Evolutionary conservation across 441 rosid genomes (phyloP).

Genomic region (Brassica balearica): DNA sequence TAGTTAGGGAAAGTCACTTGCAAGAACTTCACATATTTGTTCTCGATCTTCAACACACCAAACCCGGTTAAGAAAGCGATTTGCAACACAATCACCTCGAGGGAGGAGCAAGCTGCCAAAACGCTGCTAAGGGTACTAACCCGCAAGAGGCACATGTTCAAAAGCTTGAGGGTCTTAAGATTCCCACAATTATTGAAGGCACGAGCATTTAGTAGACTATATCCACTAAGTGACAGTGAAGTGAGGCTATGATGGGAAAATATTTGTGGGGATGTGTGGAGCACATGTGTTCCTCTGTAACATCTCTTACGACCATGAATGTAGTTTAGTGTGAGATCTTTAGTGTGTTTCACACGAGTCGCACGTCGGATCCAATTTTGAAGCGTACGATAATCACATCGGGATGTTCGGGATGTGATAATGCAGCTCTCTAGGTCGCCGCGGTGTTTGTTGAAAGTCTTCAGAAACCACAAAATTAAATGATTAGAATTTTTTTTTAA

Average conservation of each 20-base stretch:
- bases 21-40: constrained; percentile 24
- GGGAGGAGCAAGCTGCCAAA: constrained; percentile 22
- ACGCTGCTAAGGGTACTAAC: background rate
- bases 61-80: background rate
- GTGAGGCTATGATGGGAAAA: constrained; percentile 20
- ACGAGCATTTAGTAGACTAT: background rate
- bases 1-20: background rate
- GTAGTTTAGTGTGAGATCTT: constrained; percentile 3
- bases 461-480: background rate
- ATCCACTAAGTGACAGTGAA: constrained; percentile 25
- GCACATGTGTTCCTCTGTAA: background rate
- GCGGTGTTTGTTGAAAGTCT: background rate
- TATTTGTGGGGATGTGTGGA: background rate
- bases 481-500: background rate
- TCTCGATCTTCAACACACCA: constrained; percentile 17
- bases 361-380: background rate
- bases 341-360: background rate
- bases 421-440: background rate
- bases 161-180: constrained; percentile 26
- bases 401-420: background rate
- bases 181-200: constrained; percentile 16
- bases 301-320: background rate
- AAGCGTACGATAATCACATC: background rate
- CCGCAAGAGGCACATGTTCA: background rate
- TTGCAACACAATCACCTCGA: constrained; percentile 25